Evolutionary conservation across 768 basidiomycete species (phyloP), one percentile per base, ranked within the genome.

Genomic region (Epithele typhae): DNA sequence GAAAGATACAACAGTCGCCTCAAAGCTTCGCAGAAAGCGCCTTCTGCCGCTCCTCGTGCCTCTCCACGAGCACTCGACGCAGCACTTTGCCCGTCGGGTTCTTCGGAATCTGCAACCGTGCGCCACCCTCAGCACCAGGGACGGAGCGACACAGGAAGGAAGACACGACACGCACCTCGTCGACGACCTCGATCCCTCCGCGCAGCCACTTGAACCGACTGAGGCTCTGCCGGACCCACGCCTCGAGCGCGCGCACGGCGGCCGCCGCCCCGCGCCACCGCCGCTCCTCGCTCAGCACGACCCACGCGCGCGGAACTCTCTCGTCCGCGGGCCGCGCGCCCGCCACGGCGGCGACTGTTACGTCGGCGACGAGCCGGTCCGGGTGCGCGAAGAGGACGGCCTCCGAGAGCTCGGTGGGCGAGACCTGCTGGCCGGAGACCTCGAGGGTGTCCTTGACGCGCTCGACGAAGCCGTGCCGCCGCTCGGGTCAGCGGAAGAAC

Each of bases 401-500:
- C 59, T 91, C 89, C n/a, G n/a, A n/a, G 42, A 91, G 83, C 59
- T 92, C 88, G 15, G 76, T 74, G 0, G 88, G 89, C 0, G 89
- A 87, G 0, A 91, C 89, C 63, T 91, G 89, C 40, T 70, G 71
- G 3, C 88, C 89, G 0, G 85, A 87, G 3, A 92, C 74, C 59
- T 92, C 91, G 18, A 92, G 70, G 0, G 79, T 88, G 57, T 91
- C 89, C 81, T 91, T 90, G n/a, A 74, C 71, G 43, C 89, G 74
- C 61, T 91, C 88, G 11, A 80, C 80, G 55, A 80, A 90, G 63
- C 84, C 87, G 46, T n/a, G 14, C n/a, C n/a, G n/a, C n/a, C n/a
- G n/a, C n/a, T n/a, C n/a, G n/a, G n/a, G n/a, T n/a, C n/a, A n/a
- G n/a, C n/a, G n/a, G n/a, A n/a, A n/a, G n/a, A n/a, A n/a, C n/a